Evolutionary conservation across 2,329 filamentous ascomycete species (phyloP).

Genomic region (Trichoderma oligosporum): DNA sequence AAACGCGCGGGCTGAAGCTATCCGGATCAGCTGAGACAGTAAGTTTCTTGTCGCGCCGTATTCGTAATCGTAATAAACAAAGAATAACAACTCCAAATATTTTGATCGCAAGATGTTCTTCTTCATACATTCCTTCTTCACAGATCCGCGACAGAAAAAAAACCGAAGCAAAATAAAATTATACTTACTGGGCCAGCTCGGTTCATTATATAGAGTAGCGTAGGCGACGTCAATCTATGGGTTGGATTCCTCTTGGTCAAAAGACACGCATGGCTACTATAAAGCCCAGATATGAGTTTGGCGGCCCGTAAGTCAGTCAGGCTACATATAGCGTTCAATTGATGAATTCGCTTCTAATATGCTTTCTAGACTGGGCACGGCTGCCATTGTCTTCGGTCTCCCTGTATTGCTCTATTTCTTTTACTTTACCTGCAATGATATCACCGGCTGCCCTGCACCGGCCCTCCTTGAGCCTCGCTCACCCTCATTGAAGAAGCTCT

Average conservation of each 20-base stretch:
- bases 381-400: constrained; percentile 70
- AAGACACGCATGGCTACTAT: neutral
- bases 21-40: constrained; percentile 16
- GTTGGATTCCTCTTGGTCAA: neutral
- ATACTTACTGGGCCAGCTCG: too few species aligned
- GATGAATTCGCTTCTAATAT: neutral
- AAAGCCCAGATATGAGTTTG: constrained; percentile 31
- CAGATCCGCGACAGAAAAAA: too few species aligned
- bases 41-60: neutral
- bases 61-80: constrained; percentile 5
- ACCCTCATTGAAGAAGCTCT: constrained; percentile 64
- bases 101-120: too few species aligned
- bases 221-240: neutral
- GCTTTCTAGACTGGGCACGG: constrained; percentile 60
- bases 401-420: constrained; percentile 70
- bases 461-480: constrained; percentile 66
- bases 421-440: constrained; percentile 80
- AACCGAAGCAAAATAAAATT: neutral
- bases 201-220: neutral
- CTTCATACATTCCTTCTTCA: too few species aligned
- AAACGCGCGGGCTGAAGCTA: neutral
- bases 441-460: constrained; percentile 79
- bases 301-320: constrained; percentile 31
- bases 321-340: too few species aligned
- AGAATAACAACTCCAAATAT: neutral